Conservation (phyloP, 768 basidiomycete species). For the Lyophyllum shimeji region DNA sequence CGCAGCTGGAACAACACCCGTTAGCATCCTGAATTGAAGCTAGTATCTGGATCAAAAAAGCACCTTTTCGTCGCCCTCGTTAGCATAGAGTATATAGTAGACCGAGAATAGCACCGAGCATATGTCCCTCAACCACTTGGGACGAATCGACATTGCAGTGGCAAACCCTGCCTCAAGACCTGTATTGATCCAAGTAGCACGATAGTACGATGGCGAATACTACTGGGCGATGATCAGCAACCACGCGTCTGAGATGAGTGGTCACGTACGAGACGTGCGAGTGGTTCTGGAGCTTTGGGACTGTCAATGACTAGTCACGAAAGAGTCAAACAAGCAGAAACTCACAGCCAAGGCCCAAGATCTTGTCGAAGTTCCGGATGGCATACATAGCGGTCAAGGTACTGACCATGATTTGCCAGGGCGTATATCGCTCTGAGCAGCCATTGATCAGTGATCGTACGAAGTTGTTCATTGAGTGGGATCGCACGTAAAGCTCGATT, state of each 20-base stretch:
- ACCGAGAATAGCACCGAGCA: slow-evolving; percentile 81
- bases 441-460: neutral
- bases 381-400: slow-evolving; percentile 87
- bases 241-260: neutral
- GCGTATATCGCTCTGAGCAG: slow-evolving; percentile 73
- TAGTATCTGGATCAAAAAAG: neutral
- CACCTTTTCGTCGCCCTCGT: slow-evolving; percentile 96
- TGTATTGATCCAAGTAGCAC: slow-evolving; percentile 92
- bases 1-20: slow-evolving; percentile 61
- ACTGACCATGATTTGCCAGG: slow-evolving; percentile 92
- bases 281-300: slow-evolving; percentile 81
- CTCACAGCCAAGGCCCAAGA: slow-evolving; percentile 80
- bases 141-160: slow-evolving; percentile 89
- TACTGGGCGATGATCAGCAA: slow-evolving; percentile 48
- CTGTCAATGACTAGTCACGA: neutral
- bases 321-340: slow-evolving; percentile 8
- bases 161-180: slow-evolving; percentile 98
- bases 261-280: slow-evolving; percentile 75
- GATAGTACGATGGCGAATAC: slow-evolving; percentile 93
- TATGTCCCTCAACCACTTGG: slow-evolving; percentile 88
- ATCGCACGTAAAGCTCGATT: slow-evolving; percentile 63
- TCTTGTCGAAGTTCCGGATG: slow-evolving; percentile 78
- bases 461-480: neutral
- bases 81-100: slow-evolving; percentile 86
- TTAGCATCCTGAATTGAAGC: neutral